phyloP scores from a whole-genome alignment of 257 asterid genomes.

The Solanum raphanifolium region DNA sequence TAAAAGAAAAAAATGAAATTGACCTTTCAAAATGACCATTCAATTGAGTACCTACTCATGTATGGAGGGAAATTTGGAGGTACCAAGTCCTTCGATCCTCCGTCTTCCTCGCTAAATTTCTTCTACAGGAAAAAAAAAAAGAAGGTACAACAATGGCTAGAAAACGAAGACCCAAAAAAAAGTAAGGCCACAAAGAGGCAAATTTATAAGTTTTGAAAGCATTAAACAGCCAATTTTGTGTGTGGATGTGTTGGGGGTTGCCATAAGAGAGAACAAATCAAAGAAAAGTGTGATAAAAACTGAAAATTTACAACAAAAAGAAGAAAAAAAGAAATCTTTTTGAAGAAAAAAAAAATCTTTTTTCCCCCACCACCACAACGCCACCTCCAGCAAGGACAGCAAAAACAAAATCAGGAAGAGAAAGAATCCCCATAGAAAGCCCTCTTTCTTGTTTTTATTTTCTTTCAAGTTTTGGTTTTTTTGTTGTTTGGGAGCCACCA shows the following conservation, averaged over 20 bases:
- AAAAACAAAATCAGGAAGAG: neutral
- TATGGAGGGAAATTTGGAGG: neutral
- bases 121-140: neutral
- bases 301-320: neutral
- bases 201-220: neutral
- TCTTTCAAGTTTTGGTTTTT: neutral
- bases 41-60: neutral
- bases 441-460: neutral
- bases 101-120: neutral
- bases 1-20: neutral
- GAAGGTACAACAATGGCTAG: neutral
- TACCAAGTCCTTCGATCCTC: neutral
- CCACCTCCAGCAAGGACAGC: neutral
- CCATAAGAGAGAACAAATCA: neutral
- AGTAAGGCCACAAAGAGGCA: neutral
- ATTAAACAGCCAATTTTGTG: neutral
- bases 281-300: neutral
- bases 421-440: neutral
- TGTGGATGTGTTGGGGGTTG: constrained; percentile 2
- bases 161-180: neutral
- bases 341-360: neutral
- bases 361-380: neutral
- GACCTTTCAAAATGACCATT: neutral
- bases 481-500: neutral
- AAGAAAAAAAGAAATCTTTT: neutral